These are phyloP conservation scores for Musa acuminata DNA, from an alignment of 176 grass and related monocot genomes.

Conservation along the genomic window DNA sequence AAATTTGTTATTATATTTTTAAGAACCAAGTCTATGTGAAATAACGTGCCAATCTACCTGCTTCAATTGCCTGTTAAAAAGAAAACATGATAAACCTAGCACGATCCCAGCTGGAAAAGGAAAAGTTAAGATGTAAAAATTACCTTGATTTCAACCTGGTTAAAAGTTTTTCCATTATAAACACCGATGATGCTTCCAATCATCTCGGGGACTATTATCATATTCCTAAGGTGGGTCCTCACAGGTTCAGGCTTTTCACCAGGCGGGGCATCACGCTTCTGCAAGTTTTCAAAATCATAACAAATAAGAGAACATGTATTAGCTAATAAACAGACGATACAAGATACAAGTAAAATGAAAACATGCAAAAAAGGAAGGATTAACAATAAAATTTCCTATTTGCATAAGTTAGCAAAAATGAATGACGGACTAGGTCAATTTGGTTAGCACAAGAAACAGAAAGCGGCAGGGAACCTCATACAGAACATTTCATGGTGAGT, in stretches of 20 bases:
- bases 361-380: neutral
- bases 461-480: neutral
- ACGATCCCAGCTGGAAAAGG: neutral
- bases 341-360: neutral
- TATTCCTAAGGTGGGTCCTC: constrained; percentile 11
- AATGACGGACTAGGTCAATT: neutral
- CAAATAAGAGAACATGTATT: neutral
- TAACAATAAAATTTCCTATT: neutral
- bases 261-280: constrained; percentile 14
- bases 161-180: constrained; percentile 12
- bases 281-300: neutral
- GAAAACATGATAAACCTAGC: neutral
- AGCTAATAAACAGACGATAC: neutral
- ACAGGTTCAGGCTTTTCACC: constrained; percentile 18
- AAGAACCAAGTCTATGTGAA: too few relatives aligned
- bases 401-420: neutral
- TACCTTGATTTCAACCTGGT: constrained; percentile 23
- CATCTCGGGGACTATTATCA: constrained; percentile 16
- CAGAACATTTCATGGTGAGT: neutral
- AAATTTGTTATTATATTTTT: too few relatives aligned
- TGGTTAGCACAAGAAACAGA: neutral
- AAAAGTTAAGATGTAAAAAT: neutral
- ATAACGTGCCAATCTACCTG: too few relatives aligned
- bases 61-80: neutral
- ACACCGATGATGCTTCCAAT: constrained; percentile 15